Conservation (phyloP, 345 rosid genomes). For the Populus euphratica region DNA sequence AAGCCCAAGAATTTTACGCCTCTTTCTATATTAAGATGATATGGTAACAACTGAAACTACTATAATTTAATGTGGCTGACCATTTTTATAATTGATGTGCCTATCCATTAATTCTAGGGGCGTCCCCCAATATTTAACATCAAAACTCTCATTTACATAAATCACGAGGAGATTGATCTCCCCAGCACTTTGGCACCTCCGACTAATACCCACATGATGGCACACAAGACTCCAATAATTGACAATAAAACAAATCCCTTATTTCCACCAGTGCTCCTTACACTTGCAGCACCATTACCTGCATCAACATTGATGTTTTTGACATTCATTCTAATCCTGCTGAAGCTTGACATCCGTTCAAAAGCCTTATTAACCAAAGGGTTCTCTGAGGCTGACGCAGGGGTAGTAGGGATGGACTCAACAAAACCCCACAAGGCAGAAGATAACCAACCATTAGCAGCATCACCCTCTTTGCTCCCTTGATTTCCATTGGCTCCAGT, state of each 20-base stretch:
- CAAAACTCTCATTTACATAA: neutral
- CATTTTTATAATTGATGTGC: neutral
- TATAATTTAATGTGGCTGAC: neutral
- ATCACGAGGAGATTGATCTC: neutral
- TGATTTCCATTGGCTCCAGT: constrained; percentile 28
- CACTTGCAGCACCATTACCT: constrained; percentile 22
- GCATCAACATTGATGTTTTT: constrained; percentile 25
- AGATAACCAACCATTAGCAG: constrained; percentile 46
- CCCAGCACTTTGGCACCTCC: constrained; percentile 42
- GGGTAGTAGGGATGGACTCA: constrained; percentile 79
- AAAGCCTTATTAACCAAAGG: constrained; percentile 61
- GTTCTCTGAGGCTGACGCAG: constrained; percentile 78
- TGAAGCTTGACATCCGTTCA: constrained; percentile 65
- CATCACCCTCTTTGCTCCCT: constrained; percentile 28
- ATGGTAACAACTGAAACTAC: neutral
- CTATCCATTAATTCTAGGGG: neutral
- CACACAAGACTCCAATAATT: constrained; percentile 57
- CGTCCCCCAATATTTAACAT: neutral
- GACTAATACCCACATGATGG: constrained; percentile 54
- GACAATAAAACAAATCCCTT: constrained; percentile 48
- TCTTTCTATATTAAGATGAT: neutral
- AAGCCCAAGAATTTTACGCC: no score
- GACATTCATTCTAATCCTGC: constrained; percentile 41
- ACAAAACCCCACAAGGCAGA: constrained; percentile 69
- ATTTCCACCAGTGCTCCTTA: constrained; percentile 29